Conservation (phyloP, 257 asterid genomes). For the Striga asiatica region DNA sequence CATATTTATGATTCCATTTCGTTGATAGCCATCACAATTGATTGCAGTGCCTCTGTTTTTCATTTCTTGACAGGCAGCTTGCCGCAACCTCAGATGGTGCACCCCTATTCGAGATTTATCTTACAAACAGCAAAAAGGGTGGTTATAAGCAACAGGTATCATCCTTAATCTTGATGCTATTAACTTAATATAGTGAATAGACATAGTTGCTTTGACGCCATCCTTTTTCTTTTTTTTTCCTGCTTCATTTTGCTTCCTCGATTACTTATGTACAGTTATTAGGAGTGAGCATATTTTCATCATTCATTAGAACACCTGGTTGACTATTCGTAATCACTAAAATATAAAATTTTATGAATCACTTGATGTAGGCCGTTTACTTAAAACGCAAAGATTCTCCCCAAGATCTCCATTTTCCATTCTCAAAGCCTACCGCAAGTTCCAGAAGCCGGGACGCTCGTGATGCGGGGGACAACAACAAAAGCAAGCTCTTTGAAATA, state of each 20-base stretch:
- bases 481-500: constrained; percentile 44
- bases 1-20: too few species aligned
- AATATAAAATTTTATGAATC: constrained; percentile 11
- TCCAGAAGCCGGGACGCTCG: constrained; percentile 39
- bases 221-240: not conserved
- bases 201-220: constrained; percentile 4
- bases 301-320: constrained; percentile 11
- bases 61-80: constrained; percentile 65
- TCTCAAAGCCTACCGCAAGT: constrained; percentile 39
- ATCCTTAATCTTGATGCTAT: constrained; percentile 16
- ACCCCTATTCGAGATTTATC: constrained; percentile 79
- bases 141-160: constrained; percentile 71
- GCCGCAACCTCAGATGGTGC: constrained; percentile 66
- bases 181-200: constrained; percentile 9
- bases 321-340: constrained; percentile 5
- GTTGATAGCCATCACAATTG: not conserved
- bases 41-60: constrained; percentile 18
- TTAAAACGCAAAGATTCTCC: constrained; percentile 55
- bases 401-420: constrained; percentile 34
- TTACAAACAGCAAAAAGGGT: constrained; percentile 44
- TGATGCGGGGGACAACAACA: constrained; percentile 46
- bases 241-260: constrained; percentile 2
- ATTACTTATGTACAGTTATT: not conserved
- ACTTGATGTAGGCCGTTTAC: constrained; percentile 65
- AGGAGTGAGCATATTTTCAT: constrained; percentile 1